Base-by-base conservation (phyloP, 306 rosid genomes). In the Prunus campanulata region DNA sequence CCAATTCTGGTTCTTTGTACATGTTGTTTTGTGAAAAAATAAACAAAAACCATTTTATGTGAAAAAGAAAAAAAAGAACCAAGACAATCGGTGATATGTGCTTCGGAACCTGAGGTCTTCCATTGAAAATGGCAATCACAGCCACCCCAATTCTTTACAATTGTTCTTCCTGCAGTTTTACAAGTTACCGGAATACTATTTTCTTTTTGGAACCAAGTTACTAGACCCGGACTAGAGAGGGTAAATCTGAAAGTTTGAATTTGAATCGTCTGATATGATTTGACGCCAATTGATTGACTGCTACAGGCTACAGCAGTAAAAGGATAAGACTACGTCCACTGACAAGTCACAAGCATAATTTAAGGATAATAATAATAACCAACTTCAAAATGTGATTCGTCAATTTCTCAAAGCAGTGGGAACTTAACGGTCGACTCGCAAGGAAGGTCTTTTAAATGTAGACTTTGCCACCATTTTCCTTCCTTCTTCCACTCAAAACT, bases 191-290 rank as follows among this genome's bases (percentile, higher is more conserved):
- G 69, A 35, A 15, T 48, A 3, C 29, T 55, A 14, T 0, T 48
- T 12, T 48, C 1, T 48, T 48, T 35, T 5, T 32, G 52, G 52
- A 14, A 12, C 52, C 30, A 12, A 24, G 29, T 68, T 60, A 60
- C 35, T 60, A 56, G 62, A 20, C 62, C 62, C 0, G 52, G 16
- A 49, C 14, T 19, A 52, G 8, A 18, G 59, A 30, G 0, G 68
- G 44, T 29, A 63, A 15, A 59, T 44, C 60, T 74, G 77, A 61
- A 74, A 74, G 12, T 74, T 74, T 74, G 69, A 74, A 74, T 74
- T 60, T 46, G 30, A 72, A 71, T 42, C 67, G 0, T 6, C 14
- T 13, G 3, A 15, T 47, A n/a, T 1, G 60, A 8, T 49, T 49
- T 15, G 0, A 25, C 27, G 42, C 24, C 15, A 35, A 50, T 51